Evolutionary conservation across 352 stramenopile species (phyloP), one percentile per base, ranked within the genome.

Genomic region (Globisporangium paroecandrum): DNA sequence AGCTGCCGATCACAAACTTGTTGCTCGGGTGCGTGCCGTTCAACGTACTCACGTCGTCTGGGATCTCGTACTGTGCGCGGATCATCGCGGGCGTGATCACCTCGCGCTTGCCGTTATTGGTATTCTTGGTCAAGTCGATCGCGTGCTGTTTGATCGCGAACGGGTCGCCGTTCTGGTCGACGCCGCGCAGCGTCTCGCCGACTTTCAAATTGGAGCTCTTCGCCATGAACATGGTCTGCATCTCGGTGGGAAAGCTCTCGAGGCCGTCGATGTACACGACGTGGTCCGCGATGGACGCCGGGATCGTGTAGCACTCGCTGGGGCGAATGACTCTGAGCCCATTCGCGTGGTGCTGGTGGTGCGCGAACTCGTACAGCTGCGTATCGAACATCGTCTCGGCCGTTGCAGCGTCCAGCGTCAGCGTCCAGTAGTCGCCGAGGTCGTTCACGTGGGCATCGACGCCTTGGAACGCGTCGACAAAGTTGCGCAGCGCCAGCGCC

Each of bases 161-260:
- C 43, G 77, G 79, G 38, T 87, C 74, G 4, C 63, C 54, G 36
- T 76, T 75, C 29, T 81, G 78, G 15, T 41, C 61, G 43, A 69
- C 64, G 2, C 58, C 62, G 12, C 32, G 53, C 46, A 36, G 1
- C 1, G 60, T 46, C 27, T n/a, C 9, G 0, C 49, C 46, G 51
- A 46, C n/a, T 51, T 47, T 34, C 29, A 58, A 13, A 13, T 24
- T 13, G 0, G 4, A 32, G n/a, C 68, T 51, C 38, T 66, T 59
- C 59, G 76, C 70, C 71, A 90, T 80, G 43, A 76, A 73, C 36
- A 70, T 70, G n/a, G 81, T 78, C 66, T 90, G 82, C 62, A 82
- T 81, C 58, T 85, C 74, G 27, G 85, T 89, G 4, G 85, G 85
- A 54, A 94, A 91, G 62, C 74, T 82, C 71, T 94, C 83, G 22